Percentiles rank a stretch among this genome's conserved stretches.
These are phyloP conservation scores for Ogataea corticis DNA, from an alignment of 805 yeast genomes.

Conservation along the genomic window DNA sequence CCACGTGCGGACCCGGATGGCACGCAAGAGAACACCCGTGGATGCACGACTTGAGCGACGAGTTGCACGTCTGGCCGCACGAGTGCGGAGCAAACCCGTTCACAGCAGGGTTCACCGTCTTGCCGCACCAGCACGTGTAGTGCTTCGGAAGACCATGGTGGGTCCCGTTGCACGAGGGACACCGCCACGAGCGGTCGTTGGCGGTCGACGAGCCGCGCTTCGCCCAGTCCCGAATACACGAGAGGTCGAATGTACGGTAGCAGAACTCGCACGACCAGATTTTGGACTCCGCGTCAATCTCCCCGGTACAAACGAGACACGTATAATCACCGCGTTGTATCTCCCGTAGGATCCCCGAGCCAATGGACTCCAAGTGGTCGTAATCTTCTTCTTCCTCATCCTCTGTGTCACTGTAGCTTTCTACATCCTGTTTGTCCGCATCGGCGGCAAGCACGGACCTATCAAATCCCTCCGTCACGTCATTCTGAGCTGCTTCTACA, in stretches of 20 bases:
- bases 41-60: constrained; percentile 54
- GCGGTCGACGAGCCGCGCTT: constrained; percentile 67
- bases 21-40: constrained; percentile 77
- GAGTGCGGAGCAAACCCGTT: constrained; percentile 72
- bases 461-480: no score
- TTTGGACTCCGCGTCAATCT: constrained; percentile 61
- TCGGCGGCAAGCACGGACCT: background rate
- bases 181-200: constrained; percentile 66
- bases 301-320: constrained; percentile 88
- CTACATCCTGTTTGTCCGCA: background rate
- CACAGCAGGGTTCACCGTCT: constrained; percentile 61
- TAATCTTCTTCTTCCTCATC: constrained; percentile 7
- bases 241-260: constrained; percentile 79
- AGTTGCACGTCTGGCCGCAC: constrained; percentile 82
- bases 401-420: constrained; percentile 5
- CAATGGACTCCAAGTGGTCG: constrained; percentile 25
- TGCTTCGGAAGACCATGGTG: constrained; percentile 48
- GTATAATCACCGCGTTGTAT: constrained; percentile 68
- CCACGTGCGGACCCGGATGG: constrained; percentile 88
- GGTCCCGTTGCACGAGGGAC: constrained; percentile 75
- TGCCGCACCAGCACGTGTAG: constrained; percentile 89
- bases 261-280: constrained; percentile 83
- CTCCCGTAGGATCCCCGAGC: constrained; percentile 49
- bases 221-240: constrained; percentile 89
- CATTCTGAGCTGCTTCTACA: background rate